phyloP scores from a whole-genome alignment of 2,329 filamentous ascomycete species.

The Pyrenochaeta sp. region DNA sequence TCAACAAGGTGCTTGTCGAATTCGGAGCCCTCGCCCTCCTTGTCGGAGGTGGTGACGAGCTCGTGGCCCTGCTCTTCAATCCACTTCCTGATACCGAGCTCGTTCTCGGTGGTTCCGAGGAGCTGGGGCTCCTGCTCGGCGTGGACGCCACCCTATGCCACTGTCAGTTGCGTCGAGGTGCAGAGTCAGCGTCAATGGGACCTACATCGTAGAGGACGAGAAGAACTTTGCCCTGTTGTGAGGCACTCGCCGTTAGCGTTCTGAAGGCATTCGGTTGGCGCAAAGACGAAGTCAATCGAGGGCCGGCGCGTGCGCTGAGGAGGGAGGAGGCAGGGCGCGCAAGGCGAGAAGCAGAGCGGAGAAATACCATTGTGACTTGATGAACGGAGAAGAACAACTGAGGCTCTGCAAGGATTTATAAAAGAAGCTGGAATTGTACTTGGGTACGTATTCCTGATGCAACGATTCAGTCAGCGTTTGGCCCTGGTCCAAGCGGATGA shows the following conservation, averaged over 20 bases:
- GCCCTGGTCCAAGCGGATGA: slow-evolving; percentile 15
- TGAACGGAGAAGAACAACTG: slow-evolving; percentile 25
- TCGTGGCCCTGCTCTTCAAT: slow-evolving; percentile 97
- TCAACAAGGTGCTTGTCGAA: slow-evolving; percentile 97
- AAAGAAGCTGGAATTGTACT: slow-evolving; percentile 22
- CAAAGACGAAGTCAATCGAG: slow-evolving; percentile 54
- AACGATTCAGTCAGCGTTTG: slow-evolving; percentile 34
- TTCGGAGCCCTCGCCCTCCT: slow-evolving; percentile 90
- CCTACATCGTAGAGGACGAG: slow-evolving; percentile 90
- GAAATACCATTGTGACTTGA: slow-evolving; percentile 65
- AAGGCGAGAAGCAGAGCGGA: slow-evolving; percentile 67
- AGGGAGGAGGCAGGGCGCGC: slow-evolving; percentile 64
- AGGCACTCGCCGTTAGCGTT: slow-evolving; percentile 71
- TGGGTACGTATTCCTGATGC: slow-evolving; percentile 38
- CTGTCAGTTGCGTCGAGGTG: slow-evolving; percentile 26
- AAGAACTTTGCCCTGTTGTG: slow-evolving; percentile 92
- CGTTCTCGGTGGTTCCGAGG: slow-evolving; percentile 96
- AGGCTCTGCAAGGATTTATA: slow-evolving; percentile 35
- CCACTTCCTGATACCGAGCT: slow-evolving; percentile 97
- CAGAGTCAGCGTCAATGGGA: slow-evolving; percentile 28
- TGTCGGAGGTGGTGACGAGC: slow-evolving; percentile 95
- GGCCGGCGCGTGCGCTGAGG: slow-evolving; percentile 56
- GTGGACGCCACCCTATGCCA: slow-evolving; percentile 74
- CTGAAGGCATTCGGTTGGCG: slow-evolving; percentile 62
- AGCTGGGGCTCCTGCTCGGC: slow-evolving; percentile 87